Conservation (phyloP, 1,284 basidiomycete genomes). For the Apiotrichum mycotoxinovorans region DNA sequence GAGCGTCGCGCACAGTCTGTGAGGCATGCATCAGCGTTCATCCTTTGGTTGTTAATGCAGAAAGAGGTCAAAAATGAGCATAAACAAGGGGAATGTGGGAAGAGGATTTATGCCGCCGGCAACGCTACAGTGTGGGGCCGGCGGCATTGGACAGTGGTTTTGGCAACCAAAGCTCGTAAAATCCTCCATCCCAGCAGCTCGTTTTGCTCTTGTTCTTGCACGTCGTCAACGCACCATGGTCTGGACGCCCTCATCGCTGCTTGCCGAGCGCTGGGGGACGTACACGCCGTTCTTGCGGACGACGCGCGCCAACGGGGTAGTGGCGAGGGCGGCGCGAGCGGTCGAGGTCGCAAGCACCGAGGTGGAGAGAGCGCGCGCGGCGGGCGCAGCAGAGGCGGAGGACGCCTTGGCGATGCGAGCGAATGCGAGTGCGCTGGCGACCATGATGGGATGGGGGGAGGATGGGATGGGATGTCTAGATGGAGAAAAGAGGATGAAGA, state of each 20-base stretch:
- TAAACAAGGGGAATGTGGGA: neutral
- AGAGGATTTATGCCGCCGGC: constrained; percentile 14
- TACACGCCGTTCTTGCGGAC: constrained; percentile 31
- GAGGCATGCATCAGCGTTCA: neutral
- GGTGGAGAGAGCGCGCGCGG: constrained; percentile 52
- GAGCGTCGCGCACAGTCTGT: constrained; percentile 96
- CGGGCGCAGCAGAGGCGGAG: constrained; percentile 58
- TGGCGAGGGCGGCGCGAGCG: constrained; percentile 35
- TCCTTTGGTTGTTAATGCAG: neutral
- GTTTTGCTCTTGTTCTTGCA: neutral
- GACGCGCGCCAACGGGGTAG: constrained; percentile 43
- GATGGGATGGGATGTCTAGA: neutral
- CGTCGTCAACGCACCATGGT: constrained; percentile 43
- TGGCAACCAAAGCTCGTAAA: neutral
- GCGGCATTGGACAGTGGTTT: constrained; percentile 6
- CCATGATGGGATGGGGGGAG: constrained; percentile 54
- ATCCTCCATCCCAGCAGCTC: neutral
- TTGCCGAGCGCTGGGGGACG: constrained; percentile 37
- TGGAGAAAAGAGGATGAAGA: constrained; percentile 32
- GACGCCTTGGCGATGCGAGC: constrained; percentile 61
- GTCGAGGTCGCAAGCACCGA: constrained; percentile 26
- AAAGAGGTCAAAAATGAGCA: neutral
- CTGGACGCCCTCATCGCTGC: constrained; percentile 36
- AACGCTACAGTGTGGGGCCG: constrained; percentile 6
- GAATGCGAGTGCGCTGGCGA: constrained; percentile 62